phyloP scores from a whole-genome alignment of 2,329 filamentous ascomycete species.

The Fusarium illudens region DNA sequence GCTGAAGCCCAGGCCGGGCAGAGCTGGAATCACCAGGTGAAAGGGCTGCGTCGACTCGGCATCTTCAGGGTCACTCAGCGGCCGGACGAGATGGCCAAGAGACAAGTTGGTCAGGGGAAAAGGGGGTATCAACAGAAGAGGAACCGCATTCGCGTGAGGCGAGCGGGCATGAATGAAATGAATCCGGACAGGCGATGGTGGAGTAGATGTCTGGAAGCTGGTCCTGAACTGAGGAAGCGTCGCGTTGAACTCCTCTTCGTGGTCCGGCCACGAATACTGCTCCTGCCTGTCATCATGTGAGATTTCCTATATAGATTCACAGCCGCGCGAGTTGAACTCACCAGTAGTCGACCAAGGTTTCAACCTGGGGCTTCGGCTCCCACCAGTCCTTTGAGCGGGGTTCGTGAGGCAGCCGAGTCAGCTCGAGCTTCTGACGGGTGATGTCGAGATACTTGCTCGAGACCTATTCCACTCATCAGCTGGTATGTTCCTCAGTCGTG shows the following conservation, averaged over 20 bases:
- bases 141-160: conserved; percentile 61
- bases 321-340: conserved; percentile 44
- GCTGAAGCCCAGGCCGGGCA: conserved; percentile 74
- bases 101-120: conserved; percentile 73
- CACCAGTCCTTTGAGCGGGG: conserved; percentile 62
- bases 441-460: conserved; percentile 73
- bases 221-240: conserved; percentile 72
- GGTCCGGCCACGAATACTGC: conserved; percentile 69
- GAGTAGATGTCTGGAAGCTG: conserved; percentile 53
- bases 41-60: conserved; percentile 60
- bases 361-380: conserved; percentile 68
- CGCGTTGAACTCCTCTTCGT: conserved; percentile 66
- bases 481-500: not conserved
- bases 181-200: conserved; percentile 59
- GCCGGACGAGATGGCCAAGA: conserved; percentile 62
- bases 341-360: conserved; percentile 73
- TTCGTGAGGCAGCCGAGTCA: conserved; percentile 71
- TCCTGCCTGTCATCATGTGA: conserved; percentile 63
- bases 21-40: conserved; percentile 71
- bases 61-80: conserved; percentile 63
- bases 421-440: conserved; percentile 72
- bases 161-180: conserved; percentile 73
- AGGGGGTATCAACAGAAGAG: conserved; percentile 70
- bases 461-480: conserved; percentile 57
- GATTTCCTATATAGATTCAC: not conserved